Conservation (phyloP, 179 eudicot species). For the Beta lomatogona region DNA sequence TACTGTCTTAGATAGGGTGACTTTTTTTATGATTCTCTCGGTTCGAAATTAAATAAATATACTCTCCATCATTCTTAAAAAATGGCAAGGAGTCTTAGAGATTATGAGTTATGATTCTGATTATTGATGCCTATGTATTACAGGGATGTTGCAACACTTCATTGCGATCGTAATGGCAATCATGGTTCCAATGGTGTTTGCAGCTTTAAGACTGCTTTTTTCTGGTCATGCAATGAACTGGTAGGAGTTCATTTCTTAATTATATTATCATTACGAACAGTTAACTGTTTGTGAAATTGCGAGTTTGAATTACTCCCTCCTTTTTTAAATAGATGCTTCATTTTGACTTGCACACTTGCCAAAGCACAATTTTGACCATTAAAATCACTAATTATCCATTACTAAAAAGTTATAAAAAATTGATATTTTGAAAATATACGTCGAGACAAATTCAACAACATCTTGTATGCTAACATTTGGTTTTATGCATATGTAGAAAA, state of each 20-base stretch:
- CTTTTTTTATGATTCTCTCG: not conserved
- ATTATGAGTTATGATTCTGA: constrained; percentile 13
- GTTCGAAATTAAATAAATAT: not conserved
- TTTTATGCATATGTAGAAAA: too few relatives aligned
- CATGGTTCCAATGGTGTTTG: constrained; percentile 62
- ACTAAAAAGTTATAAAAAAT: too few relatives aligned
- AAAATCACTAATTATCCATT: too few relatives aligned
- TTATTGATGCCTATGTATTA: constrained; percentile 26
- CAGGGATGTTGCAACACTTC: constrained; percentile 74
- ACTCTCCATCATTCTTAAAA: too few relatives aligned
- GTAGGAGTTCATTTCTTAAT: constrained; percentile 40
- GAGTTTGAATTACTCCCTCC: not conserved
- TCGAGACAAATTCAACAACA: too few relatives aligned
- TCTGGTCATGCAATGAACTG: constrained; percentile 80
- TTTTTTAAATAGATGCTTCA: too few relatives aligned
- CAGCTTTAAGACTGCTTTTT: constrained; percentile 66
- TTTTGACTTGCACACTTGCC: too few relatives aligned
- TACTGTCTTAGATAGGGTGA: not conserved
- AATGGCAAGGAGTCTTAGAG: not conserved
- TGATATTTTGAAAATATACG: too few relatives aligned
- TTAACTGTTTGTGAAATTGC: not conserved
- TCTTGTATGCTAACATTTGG: too few relatives aligned
- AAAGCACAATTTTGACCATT: too few relatives aligned
- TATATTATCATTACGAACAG: not conserved
- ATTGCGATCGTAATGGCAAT: constrained; percentile 62